A percentile compares a stretch with the other conserved stretches of the same genome.
phyloP scores from a whole-genome alignment of 2,329 filamentous ascomycete species.

The Chaetomiaceae sp. region DNA sequence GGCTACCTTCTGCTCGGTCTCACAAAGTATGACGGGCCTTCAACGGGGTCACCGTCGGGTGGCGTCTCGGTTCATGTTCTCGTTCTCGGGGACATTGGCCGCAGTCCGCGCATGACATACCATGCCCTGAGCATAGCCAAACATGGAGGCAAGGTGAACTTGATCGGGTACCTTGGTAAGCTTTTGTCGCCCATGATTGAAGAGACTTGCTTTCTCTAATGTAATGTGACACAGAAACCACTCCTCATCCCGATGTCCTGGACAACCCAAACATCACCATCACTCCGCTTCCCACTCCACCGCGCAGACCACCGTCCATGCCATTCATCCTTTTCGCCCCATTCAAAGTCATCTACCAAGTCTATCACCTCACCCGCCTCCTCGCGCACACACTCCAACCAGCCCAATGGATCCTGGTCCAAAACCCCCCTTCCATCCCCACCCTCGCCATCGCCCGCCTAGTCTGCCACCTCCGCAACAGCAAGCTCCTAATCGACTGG shows the following conservation, averaged over 20 bases:
- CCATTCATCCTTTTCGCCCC: slow-evolving; percentile 77
- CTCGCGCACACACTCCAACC: slow-evolving; percentile 72
- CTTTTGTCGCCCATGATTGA: no score
- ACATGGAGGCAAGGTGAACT: slow-evolving; percentile 71
- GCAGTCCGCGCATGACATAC: slow-evolving; percentile 97
- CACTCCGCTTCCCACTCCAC: slow-evolving; percentile 64
- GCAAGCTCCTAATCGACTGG: slow-evolving; percentile 88
- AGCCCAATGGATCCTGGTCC: slow-evolving; percentile 76
- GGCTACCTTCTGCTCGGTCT: slow-evolving; percentile 22
- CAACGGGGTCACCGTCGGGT: slow-evolving; percentile 15
- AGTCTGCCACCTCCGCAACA: slow-evolving; percentile 71
- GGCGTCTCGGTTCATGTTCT: slow-evolving; percentile 65
- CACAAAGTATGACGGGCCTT: slow-evolving; percentile 19
- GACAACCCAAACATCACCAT: slow-evolving; percentile 66
- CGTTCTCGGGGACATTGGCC: slow-evolving; percentile 90
- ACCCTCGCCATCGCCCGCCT: slow-evolving; percentile 73
- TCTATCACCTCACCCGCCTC: slow-evolving; percentile 64
- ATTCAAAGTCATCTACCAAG: slow-evolving; percentile 81
- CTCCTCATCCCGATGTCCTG: slow-evolving; percentile 72
- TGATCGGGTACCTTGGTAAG: slow-evolving; percentile 82
- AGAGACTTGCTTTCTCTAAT: no score
- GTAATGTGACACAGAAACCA: slow-evolving; percentile 58
- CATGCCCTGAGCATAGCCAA: slow-evolving; percentile 89
- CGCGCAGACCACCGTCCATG: slow-evolving; percentile 58
- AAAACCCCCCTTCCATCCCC: slow-evolving; percentile 94